A percentile compares a stretch with the other conserved stretches of the same genome.
phyloP scores from a whole-genome alignment of 768 basidiomycete genomes.

The Lactarius quietus region DNA sequence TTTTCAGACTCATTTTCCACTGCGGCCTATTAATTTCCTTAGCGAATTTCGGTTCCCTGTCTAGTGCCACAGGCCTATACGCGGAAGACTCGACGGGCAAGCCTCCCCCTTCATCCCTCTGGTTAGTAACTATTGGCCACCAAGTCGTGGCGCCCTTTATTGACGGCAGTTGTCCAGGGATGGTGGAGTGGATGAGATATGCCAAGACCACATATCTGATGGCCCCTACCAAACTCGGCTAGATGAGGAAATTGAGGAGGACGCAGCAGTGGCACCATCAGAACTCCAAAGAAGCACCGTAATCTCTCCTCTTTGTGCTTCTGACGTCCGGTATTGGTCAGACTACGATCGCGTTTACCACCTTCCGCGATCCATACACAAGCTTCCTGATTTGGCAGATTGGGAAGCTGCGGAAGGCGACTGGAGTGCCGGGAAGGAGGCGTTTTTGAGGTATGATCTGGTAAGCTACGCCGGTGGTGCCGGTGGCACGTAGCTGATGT shows the following conservation, averaged over 20 bases:
- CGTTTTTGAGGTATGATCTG: constrained; percentile 52
- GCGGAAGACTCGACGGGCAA: constrained; percentile 32
- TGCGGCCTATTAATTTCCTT: constrained; percentile 1
- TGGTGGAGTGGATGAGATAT: constrained; percentile 46
- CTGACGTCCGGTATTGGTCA: constrained; percentile 59
- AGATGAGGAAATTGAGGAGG: constrained; percentile 32
- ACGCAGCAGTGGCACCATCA: constrained; percentile 9
- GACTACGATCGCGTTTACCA: constrained; percentile 65
- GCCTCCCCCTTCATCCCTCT: background rate
- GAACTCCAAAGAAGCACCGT: background rate
- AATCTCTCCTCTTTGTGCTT: constrained; percentile 16
- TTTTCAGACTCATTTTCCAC: background rate
- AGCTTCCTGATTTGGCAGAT: constrained; percentile 53
- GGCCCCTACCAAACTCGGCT: constrained; percentile 53
- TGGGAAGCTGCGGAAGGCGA: constrained; percentile 52
- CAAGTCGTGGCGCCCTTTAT: background rate
- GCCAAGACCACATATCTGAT: constrained; percentile 48
- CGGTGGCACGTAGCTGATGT: background rate
- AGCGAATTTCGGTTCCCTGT: constrained; percentile 67
- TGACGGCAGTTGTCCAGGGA: constrained; percentile 38
- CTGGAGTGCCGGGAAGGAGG: constrained; percentile 53
- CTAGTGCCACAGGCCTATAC: constrained; percentile 41
- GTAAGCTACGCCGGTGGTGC: constrained; percentile 35
- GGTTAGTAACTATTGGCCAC: constrained; percentile 11
- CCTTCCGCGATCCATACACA: constrained; percentile 61